Evolutionary conservation across 23 red algal species (phyloP).

Genomic region (Chondrus crispus): DNA sequence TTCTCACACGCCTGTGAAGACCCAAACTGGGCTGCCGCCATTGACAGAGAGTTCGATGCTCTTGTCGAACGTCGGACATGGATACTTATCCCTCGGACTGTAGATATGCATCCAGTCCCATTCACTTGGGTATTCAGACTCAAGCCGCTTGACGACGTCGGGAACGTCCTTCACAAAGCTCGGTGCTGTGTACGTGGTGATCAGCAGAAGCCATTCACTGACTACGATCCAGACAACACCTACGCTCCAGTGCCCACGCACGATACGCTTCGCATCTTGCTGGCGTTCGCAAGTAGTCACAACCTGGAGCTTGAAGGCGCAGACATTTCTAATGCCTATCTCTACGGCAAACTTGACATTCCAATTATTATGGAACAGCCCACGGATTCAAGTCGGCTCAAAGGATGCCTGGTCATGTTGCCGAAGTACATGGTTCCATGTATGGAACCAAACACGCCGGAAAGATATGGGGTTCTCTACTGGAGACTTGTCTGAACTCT

Average conservation of each 20-base stretch:
- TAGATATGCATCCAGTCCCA: conserved; percentile 1
- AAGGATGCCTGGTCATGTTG: not conserved
- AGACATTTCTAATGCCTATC: not conserved
- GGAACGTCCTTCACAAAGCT: not conserved
- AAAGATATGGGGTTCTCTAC: not conserved
- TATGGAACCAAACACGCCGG: not conserved
- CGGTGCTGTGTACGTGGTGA: not conserved
- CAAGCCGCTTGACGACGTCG: not conserved
- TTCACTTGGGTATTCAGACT: conserved; percentile 11
- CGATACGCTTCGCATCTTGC: not conserved
- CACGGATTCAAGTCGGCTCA: not conserved
- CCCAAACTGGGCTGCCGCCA: not conserved
- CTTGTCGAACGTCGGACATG: not conserved
- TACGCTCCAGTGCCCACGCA: not conserved
- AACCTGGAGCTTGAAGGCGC: not conserved
- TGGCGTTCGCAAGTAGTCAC: not conserved
- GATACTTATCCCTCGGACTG: not conserved
- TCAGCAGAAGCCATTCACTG: not conserved
- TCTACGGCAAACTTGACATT: not conserved
- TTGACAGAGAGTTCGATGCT: conserved; percentile 10
- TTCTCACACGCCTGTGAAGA: conserved; percentile 6
- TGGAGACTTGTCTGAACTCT: not conserved
- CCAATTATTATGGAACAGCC: not conserved
- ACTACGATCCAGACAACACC: not conserved
- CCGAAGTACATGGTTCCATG: not conserved